phyloP scores from a whole-genome alignment of 768 basidiomycete species.

The Tylopilus sp. region DNA sequence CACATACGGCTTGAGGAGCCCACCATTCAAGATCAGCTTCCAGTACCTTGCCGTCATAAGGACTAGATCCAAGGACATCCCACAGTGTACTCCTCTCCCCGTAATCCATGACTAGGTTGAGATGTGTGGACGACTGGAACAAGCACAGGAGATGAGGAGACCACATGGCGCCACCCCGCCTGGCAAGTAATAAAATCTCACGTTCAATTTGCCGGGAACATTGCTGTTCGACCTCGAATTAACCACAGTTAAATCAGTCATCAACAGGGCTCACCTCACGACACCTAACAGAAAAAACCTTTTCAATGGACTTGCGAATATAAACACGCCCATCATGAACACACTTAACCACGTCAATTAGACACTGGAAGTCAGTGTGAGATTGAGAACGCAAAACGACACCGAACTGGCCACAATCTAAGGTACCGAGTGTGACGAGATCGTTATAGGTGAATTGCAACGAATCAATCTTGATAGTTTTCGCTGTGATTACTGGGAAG shows the following conservation, averaged over 20 bases:
- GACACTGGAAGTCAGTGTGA: conserved; percentile 3
- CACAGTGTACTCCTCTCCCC: conserved; percentile 83
- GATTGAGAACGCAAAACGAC: conserved; percentile 47
- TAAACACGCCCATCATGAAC: conserved; percentile 68
- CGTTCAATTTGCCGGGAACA: conserved; percentile 80
- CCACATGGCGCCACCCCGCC: conserved; percentile 52
- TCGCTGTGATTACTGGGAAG: conserved; percentile 42
- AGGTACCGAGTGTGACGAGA: conserved; percentile 58
- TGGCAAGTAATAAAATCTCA: conserved; percentile 67
- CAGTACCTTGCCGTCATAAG: conserved; percentile 52
- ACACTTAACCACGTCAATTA: conserved; percentile 88
- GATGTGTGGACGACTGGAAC: conserved; percentile 72
- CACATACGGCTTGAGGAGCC: conserved; percentile 79
- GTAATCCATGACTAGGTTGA: conserved; percentile 83
- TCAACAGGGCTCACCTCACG: conserved; percentile 54
- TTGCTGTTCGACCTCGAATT: conserved; percentile 52
- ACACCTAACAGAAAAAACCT: conserved; percentile 62
- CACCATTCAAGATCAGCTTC: conserved; percentile 81
- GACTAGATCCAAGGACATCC: conserved; percentile 79
- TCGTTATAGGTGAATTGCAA: conserved; percentile 74
- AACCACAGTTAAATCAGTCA: neutral
- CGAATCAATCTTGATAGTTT: conserved; percentile 64
- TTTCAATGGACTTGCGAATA: conserved; percentile 82
- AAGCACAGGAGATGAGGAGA: conserved; percentile 82
- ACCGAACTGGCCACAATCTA: conserved; percentile 88